phyloP scores from a whole-genome alignment of 441 rosid species.

The Pelargonium myrrhifolium region DNA sequence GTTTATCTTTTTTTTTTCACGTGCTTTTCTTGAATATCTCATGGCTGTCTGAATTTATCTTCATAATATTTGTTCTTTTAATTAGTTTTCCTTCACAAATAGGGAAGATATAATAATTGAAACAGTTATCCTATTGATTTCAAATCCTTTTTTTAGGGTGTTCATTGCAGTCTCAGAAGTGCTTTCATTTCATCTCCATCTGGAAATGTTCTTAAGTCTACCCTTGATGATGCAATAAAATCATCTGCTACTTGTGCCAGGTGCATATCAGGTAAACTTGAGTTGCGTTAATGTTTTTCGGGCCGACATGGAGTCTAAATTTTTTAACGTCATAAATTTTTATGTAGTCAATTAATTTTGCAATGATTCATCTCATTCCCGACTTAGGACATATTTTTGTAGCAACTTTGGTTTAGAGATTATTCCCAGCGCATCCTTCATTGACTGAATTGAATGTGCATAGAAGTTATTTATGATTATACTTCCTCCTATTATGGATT shows the following conservation, averaged over 20 bases:
- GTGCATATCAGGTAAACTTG: conserved; percentile 34
- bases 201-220: conserved; percentile 22
- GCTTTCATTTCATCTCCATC: conserved; percentile 31
- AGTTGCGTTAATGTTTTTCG: conserved; percentile 9
- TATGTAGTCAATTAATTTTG: neutral
- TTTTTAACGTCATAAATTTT: neutral
- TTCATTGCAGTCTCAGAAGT: conserved; percentile 34
- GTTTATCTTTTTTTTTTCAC: too few relatives aligned
- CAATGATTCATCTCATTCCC: neutral
- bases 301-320: neutral
- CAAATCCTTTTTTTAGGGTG: conserved; percentile 40
- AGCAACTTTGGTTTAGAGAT: neutral
- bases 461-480: too few relatives aligned
- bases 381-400: neutral
- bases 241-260: conserved; percentile 25
- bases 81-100: neutral
- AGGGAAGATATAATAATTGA: neutral
- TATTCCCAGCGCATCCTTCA: neutral
- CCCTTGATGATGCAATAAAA: conserved; percentile 22
- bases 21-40: too few relatives aligned
- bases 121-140: neutral
- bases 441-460: too few relatives aligned
- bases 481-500: too few relatives aligned
- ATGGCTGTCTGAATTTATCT: too few relatives aligned
- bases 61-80: neutral